Evolutionary conservation across 2,329 filamentous ascomycete genomes (phyloP).

Genomic region (Dothistroma pini): DNA sequence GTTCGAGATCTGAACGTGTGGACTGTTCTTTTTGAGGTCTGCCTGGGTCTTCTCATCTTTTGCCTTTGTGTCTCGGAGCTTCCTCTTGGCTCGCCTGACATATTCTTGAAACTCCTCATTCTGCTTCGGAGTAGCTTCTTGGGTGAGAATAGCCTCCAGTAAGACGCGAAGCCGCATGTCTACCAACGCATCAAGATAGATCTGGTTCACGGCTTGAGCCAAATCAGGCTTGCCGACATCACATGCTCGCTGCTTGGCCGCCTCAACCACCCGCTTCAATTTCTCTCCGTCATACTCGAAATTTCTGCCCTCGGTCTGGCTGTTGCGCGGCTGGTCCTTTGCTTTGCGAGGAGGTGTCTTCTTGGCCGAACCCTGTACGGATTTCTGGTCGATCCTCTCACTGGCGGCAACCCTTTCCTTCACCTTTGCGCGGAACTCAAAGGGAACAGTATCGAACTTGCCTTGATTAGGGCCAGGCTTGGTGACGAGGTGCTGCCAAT

Average conservation of each 20-base stretch:
- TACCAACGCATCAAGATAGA: constrained; percentile 38
- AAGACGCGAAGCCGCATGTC: constrained; percentile 37
- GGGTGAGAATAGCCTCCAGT: constrained; percentile 41
- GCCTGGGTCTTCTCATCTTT: not conserved
- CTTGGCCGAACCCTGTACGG: not conserved
- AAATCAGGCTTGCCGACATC: constrained; percentile 33
- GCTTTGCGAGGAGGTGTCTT: constrained; percentile 3
- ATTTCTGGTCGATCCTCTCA: not conserved
- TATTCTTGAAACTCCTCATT: constrained; percentile 38
- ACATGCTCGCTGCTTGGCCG: constrained; percentile 38
- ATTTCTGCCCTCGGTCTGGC: not conserved
- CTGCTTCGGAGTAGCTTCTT: constrained; percentile 38
- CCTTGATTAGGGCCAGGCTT: constrained; percentile 6
- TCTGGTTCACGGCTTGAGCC: constrained; percentile 38
- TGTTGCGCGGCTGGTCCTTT: not conserved
- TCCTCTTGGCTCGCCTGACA: constrained; percentile 40
- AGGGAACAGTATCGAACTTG: constrained; percentile 13
- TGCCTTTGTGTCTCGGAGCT: constrained; percentile 17
- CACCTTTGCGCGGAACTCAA: constrained; percentile 1
- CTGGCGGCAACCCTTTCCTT: constrained; percentile 3
- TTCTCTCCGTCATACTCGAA: constrained; percentile 18
- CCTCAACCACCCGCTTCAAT: constrained; percentile 34
- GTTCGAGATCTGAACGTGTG: not conserved
- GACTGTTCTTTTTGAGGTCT: not conserved
- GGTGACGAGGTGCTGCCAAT: constrained; percentile 20